These are phyloP conservation scores for Rachicladosporium sp. DNA, from an alignment of 2,329 filamentous ascomycete genomes.

Conservation along the genomic window DNA sequence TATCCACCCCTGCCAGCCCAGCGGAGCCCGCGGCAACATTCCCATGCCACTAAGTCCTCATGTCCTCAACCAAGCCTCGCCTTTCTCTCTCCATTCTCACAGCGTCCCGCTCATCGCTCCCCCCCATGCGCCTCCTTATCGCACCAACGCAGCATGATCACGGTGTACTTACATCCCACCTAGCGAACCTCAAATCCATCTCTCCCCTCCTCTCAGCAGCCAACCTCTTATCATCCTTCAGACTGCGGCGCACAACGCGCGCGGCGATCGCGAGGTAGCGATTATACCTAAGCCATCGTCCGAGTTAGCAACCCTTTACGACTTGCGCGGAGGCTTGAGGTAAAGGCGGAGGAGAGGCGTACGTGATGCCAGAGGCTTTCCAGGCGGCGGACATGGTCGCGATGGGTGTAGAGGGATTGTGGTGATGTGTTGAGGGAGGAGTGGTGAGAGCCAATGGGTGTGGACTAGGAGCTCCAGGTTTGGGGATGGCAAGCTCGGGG, in stretches of 20 bases:
- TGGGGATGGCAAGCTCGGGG: too few species aligned
- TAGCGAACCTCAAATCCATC: conserved; percentile 78
- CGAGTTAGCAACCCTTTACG: conserved; percentile 34
- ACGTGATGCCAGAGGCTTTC: conserved; percentile 97
- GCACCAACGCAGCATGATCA: background rate
- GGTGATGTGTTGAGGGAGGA: conserved; percentile 1
- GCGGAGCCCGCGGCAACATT: background rate
- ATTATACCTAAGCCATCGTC: conserved; percentile 68
- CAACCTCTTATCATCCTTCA: conserved; percentile 91
- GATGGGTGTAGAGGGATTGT: conserved; percentile 14
- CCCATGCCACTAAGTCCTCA: conserved; percentile 9
- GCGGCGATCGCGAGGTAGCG: conserved; percentile 94
- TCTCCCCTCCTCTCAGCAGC: conserved; percentile 78
- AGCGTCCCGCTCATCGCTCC: too few species aligned
- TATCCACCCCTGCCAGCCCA: background rate
- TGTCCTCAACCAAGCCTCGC: too few species aligned
- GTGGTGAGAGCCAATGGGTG: too few species aligned
- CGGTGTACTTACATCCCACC: conserved; percentile 73
- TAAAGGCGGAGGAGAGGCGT: conserved; percentile 76
- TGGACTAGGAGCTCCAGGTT: too few species aligned
- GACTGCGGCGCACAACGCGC: conserved; percentile 86
- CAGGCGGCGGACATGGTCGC: conserved; percentile 89
- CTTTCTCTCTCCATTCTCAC: too few species aligned
- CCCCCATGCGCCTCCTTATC: too few species aligned
- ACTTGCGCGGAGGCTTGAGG: conserved; percentile 57